Conservation (phyloP, 352 stramenopile genomes). For the Phytopythium sindhum region DNA sequence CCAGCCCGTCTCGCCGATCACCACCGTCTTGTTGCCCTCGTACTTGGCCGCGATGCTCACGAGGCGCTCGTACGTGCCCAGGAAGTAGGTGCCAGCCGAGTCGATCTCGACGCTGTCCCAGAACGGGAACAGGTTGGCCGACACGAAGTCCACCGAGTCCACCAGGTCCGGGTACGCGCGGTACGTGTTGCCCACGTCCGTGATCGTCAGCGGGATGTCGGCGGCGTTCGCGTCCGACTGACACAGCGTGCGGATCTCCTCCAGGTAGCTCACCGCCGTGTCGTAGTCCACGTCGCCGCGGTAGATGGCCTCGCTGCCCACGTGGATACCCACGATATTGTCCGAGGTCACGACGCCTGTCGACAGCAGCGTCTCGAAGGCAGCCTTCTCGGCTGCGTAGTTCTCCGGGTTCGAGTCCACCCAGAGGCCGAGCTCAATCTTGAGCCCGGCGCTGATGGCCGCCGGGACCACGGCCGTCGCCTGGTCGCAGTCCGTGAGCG, state of each 20-base stretch:
- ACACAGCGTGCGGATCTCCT: constrained; percentile 50
- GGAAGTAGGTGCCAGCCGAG: constrained; percentile 29
- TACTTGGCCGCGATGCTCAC: constrained; percentile 21
- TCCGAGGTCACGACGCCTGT: constrained; percentile 30
- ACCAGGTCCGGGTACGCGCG: constrained; percentile 45
- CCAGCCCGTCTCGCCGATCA: constrained; percentile 73
- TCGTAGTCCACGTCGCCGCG: constrained; percentile 42
- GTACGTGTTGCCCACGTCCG: constrained; percentile 58
- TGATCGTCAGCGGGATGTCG: constrained; percentile 51
- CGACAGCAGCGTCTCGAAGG: constrained; percentile 39
- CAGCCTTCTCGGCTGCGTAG: constrained; percentile 38
- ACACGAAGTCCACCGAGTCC: constrained; percentile 56
- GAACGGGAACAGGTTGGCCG: constrained; percentile 67
- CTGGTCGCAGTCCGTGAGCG: constrained; percentile 50
- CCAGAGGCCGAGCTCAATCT: constrained; percentile 62
- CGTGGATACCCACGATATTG: constrained; percentile 52
- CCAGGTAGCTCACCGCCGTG: constrained; percentile 43
- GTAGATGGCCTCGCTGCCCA: constrained; percentile 71
- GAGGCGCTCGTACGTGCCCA: constrained; percentile 36
- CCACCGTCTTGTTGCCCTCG: constrained; percentile 41
- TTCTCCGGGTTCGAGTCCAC: constrained; percentile 32
- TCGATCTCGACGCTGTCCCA: constrained; percentile 47
- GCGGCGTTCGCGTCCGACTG: constrained; percentile 17
- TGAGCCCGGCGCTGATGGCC: constrained; percentile 38
- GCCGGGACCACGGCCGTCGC: constrained; percentile 30